Conservation (phyloP, 1,284 basidiomycete genomes). For the Apiotrichum montevideense region DNA sequence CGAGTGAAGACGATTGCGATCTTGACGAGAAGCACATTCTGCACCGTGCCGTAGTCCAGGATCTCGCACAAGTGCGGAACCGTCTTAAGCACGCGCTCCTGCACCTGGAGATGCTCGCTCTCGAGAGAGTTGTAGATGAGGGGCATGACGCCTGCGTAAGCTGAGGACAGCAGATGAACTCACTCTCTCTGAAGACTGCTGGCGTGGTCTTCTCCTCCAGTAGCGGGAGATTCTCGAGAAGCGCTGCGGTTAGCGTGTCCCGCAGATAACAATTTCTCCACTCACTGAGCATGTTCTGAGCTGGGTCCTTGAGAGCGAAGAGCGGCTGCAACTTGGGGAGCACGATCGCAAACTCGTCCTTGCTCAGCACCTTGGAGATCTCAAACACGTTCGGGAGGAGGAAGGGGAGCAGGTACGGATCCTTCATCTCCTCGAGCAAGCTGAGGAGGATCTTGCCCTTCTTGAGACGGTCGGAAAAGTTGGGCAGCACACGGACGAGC, state of each 20-base stretch:
- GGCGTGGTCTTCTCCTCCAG: conserved; percentile 88
- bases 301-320: conserved; percentile 87
- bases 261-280: background rate
- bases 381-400: conserved; percentile 97
- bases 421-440: conserved; percentile 96
- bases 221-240: conserved; percentile 81
- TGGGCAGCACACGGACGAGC: conserved; percentile 69
- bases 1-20: conserved; percentile 87
- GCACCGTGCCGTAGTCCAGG: conserved; percentile 87
- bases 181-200: conserved; percentile 77
- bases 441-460: conserved; percentile 89
- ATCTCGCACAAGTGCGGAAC: conserved; percentile 86
- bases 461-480: conserved; percentile 80
- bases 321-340: conserved; percentile 84
- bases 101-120: conserved; percentile 79
- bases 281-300: conserved; percentile 82
- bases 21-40: conserved; percentile 74
- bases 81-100: conserved; percentile 79
- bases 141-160: conserved; percentile 73
- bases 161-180: conserved; percentile 34
- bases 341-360: conserved; percentile 71
- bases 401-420: conserved; percentile 82
- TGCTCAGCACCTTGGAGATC: conserved; percentile 71
- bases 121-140: conserved; percentile 93
- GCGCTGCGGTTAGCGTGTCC: conserved; percentile 42